Percentiles rank a stretch among this genome's conserved stretches.
These are phyloP conservation scores for Thalassiosira sp. DNA, from an alignment of 352 stramenopile genomes.

Conservation along the genomic window DNA sequence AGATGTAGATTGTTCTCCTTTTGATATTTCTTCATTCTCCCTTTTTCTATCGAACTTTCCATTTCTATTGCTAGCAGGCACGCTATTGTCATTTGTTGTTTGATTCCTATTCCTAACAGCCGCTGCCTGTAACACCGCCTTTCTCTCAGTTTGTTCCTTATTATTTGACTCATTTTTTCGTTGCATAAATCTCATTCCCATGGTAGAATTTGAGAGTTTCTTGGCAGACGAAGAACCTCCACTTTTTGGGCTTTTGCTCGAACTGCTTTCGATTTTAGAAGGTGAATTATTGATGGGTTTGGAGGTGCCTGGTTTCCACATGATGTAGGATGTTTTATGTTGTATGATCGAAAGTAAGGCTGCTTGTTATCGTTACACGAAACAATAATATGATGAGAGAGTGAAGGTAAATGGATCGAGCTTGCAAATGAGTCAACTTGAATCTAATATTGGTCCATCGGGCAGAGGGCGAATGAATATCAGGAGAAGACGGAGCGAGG, in stretches of 20 bases:
- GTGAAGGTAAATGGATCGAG: too few relatives aligned
- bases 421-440: too few relatives aligned
- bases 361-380: not conserved
- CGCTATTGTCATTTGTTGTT: slow-evolving; percentile 17
- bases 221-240: slow-evolving; percentile 26
- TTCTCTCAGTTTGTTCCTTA: slow-evolving; percentile 12
- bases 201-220: slow-evolving; percentile 71
- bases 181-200: slow-evolving; percentile 84
- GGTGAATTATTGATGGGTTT: slow-evolving; percentile 40
- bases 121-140: not conserved
- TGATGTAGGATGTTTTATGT: slow-evolving; percentile 19
- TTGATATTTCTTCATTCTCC: slow-evolving; percentile 33
- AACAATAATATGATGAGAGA: too few relatives aligned
- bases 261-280: slow-evolving; percentile 12
- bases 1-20: slow-evolving; percentile 8
- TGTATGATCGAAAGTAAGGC: not conserved
- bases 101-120: slow-evolving; percentile 7
- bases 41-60: slow-evolving; percentile 27
- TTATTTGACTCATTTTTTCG: slow-evolving; percentile 47
- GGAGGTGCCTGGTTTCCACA: slow-evolving; percentile 73
- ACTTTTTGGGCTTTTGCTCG: slow-evolving; percentile 4
- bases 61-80: slow-evolving; percentile 19
- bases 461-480: too few relatives aligned
- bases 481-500: too few relatives aligned
- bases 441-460: too few relatives aligned